These are phyloP conservation scores for Phytophthora pseudosyringae DNA, from an alignment of 352 stramenopile species.

Conservation along the genomic window DNA sequence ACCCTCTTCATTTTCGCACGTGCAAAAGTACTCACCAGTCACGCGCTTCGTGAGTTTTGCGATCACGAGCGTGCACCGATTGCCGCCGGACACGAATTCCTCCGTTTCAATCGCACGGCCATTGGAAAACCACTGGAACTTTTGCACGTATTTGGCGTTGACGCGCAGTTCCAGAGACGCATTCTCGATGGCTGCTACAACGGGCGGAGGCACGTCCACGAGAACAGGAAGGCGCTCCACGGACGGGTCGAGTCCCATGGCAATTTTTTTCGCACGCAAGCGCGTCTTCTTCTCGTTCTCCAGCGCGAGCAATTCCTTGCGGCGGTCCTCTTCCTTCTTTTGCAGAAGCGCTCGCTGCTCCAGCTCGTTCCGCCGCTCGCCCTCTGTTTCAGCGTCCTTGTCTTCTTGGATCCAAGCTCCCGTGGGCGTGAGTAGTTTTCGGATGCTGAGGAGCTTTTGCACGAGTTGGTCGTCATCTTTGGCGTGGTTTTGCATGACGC, in stretches of 20 bases:
- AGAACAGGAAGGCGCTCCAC: conserved; percentile 49
- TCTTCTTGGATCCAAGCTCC: conserved; percentile 65
- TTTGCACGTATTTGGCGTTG: conserved; percentile 44
- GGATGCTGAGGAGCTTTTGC: conserved; percentile 51
- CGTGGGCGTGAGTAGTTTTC: conserved; percentile 55
- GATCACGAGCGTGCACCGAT: conserved; percentile 48
- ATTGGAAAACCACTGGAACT: conserved; percentile 65
- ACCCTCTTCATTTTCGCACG: conserved; percentile 73
- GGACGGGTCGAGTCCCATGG: conserved; percentile 59
- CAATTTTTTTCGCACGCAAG: conserved; percentile 66
- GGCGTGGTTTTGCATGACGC: conserved; percentile 42
- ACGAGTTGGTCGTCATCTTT: conserved; percentile 51
- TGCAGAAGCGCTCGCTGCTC: conserved; percentile 36
- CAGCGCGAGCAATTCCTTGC: conserved; percentile 37
- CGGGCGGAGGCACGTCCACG: conserved; percentile 29
- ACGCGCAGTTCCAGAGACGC: conserved; percentile 46
- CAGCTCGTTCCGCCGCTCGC: conserved; percentile 35
- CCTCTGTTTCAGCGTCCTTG: conserved; percentile 47
- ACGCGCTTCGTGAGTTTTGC: conserved; percentile 48
- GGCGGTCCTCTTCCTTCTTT: conserved; percentile 37
- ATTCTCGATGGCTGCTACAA: conserved; percentile 37
- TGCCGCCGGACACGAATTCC: conserved; percentile 28
- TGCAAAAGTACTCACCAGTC: conserved; percentile 63
- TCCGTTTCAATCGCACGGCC: conserved; percentile 29
- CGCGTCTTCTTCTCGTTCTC: conserved; percentile 51